Evolutionary conservation across 2,329 filamentous ascomycete genomes (phyloP).

Genomic region (Drechmeria coniospora): DNA sequence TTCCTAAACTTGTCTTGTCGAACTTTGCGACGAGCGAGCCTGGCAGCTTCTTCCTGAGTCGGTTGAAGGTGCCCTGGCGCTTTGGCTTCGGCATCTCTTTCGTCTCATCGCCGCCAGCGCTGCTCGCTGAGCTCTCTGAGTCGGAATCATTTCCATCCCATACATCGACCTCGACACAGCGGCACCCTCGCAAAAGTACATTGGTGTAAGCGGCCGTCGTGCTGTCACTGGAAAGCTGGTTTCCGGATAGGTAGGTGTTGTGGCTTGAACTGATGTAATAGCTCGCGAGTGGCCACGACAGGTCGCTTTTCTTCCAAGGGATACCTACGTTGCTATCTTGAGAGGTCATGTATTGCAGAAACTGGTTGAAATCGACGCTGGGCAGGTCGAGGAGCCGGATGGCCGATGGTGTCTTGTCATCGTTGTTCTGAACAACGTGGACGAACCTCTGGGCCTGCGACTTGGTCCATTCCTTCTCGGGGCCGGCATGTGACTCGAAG

Average conservation of each 20-base stretch:
- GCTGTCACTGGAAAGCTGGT: constrained; percentile 74
- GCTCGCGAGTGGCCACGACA: constrained; percentile 68
- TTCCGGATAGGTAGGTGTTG: constrained; percentile 84
- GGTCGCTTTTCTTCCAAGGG: constrained; percentile 27
- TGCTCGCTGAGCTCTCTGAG: constrained; percentile 44
- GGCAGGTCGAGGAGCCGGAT: constrained; percentile 11
- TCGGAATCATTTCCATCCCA: constrained; percentile 76
- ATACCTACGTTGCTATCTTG: constrained; percentile 25
- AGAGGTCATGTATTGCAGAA: constrained; percentile 42
- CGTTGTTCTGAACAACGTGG: constrained; percentile 28
- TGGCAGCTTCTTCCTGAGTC: constrained; percentile 43
- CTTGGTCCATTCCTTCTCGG: constrained; percentile 27
- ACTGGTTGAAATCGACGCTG: constrained; percentile 30
- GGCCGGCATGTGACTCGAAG: constrained; percentile 27
- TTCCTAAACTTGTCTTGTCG: constrained; percentile 31
- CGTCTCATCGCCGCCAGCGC: constrained; percentile 33
- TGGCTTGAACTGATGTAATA: constrained; percentile 93
- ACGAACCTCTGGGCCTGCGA: constrained; percentile 31
- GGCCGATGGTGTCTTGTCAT: constrained; percentile 12
- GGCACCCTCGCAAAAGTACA: constrained; percentile 68
- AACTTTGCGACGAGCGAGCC: constrained; percentile 27
- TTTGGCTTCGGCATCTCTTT: constrained; percentile 32
- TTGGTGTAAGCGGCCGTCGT: constrained; percentile 80
- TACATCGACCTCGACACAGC: constrained; percentile 88
- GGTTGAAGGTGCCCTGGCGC: constrained; percentile 46